Evolutionary conservation across 805 yeast genomes (phyloP), one percentile per base, ranked within the genome.

Genomic region (Starmerella scarabaei): DNA sequence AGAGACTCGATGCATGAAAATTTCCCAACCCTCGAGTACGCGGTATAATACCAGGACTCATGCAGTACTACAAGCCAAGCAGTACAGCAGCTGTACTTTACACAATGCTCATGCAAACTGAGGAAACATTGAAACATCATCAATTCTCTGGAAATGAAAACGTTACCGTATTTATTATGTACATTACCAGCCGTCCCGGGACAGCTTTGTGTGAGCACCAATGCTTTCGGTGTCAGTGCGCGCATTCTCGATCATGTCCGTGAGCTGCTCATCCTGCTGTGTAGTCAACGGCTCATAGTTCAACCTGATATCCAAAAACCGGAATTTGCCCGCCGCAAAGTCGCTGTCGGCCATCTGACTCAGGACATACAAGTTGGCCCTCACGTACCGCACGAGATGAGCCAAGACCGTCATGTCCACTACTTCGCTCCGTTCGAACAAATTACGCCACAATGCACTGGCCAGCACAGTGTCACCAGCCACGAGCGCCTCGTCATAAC

Each of bases 401-500:
- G 86, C 96, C 33, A 91, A 64, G 45, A 84, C 84, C 42, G 80
- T 75, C 60, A 79, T 68, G 60, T 88, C 94, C 16, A 79, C 75
- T 49, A 82, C 75, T 32, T 75, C 73, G 59, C 81, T 77, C 42
- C 91, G 93, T 51, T 81, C 80, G 63, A 86, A 91, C 45, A 91
- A 62, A 58, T 91, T 91, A 68, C 98, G 76, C 69, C 69, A 65
- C 21, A 65, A 44, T 2, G 69, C 69, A 16, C 63, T 55, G 4
- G 65, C 66, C 35, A 65, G 50, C 6, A 58, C 66, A 1, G 65
- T 55, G 60, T 84, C 94, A 44, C 81, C 81, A 20, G 83, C 73
- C 45, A 71, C 72, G 37, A 91, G 69, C 0, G 88, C 96, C 62
- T 91, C 97, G 62, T 91, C 99, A 54, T 86, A 86, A 1, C 94